These are phyloP conservation scores for Plasmodium ovale DNA, from an alignment of 169 alveolate species.

Conservation along the genomic window DNA sequence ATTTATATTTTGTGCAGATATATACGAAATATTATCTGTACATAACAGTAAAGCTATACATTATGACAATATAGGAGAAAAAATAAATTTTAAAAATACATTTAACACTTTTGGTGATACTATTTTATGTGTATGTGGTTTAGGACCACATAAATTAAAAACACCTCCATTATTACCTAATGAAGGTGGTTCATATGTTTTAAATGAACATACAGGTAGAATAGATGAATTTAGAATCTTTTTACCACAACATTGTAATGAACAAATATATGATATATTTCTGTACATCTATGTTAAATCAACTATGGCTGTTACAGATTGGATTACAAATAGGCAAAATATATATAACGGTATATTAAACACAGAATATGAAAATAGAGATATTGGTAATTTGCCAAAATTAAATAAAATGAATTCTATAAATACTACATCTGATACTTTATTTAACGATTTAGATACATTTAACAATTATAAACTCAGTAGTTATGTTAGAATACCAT, in stretches of 20 bases:
- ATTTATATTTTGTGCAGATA: slow-evolving; percentile 70
- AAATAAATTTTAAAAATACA: background rate
- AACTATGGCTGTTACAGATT: slow-evolving; percentile 76
- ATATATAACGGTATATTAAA: slow-evolving; percentile 10
- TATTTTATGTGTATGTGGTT: slow-evolving; percentile 79
- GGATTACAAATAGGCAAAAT: slow-evolving; percentile 57
- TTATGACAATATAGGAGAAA: background rate
- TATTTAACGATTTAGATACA: slow-evolving; percentile 11
- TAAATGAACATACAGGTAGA: slow-evolving; percentile 87
- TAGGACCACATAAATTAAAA: slow-evolving; percentile 78
- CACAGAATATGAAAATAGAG: slow-evolving; percentile 14
- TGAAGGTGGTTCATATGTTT: slow-evolving; percentile 82
- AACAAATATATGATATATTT: slow-evolving; percentile 81
- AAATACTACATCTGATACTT: slow-evolving; percentile 23
- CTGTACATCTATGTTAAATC: slow-evolving; percentile 79
- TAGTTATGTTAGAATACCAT: slow-evolving; percentile 81
- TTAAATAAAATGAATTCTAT: slow-evolving; percentile 52
- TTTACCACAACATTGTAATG: slow-evolving; percentile 82
- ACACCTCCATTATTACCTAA: slow-evolving; percentile 62
- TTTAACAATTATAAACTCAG: slow-evolving; percentile 47
- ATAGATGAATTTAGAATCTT: slow-evolving; percentile 82
- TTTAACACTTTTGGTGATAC: slow-evolving; percentile 60
- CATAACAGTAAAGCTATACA: slow-evolving; percentile 7
- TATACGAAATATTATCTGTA: slow-evolving; percentile 46
- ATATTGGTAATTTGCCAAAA: slow-evolving; percentile 1